Conservation (phyloP, 768 basidiomycete species). For the Obba rivulosa region DNA sequence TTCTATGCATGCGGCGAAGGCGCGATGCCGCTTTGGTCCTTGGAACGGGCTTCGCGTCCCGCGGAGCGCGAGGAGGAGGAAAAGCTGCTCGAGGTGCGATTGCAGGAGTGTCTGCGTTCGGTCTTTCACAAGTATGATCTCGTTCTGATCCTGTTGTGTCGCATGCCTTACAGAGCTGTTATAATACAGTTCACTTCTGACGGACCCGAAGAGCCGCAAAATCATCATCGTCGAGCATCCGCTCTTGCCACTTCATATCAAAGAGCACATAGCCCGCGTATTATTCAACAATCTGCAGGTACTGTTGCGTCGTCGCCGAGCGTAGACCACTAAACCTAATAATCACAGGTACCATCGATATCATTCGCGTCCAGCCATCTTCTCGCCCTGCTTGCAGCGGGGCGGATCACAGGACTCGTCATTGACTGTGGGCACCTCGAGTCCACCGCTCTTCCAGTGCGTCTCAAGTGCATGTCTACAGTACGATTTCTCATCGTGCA, state of each 20-base stretch:
- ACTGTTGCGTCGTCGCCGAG: slow-evolving; percentile 9
- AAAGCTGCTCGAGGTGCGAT: slow-evolving; percentile 58
- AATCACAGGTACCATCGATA: slow-evolving; percentile 77
- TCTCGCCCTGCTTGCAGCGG: slow-evolving; percentile 78
- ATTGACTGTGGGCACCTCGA: slow-evolving; percentile 92
- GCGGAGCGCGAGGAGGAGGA: slow-evolving; percentile 69
- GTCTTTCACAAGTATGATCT: slow-evolving; percentile 79
- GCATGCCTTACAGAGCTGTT: slow-evolving; percentile 12
- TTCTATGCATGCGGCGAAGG: slow-evolving; percentile 51
- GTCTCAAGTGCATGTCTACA: slow-evolving; percentile 22
- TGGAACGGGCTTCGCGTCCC: slow-evolving; percentile 48
- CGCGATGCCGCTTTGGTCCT: slow-evolving; percentile 52
- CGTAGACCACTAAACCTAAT: background rate
- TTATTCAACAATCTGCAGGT: slow-evolving; percentile 91
- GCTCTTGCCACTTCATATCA: slow-evolving; percentile 77
- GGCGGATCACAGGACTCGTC: slow-evolving; percentile 89
- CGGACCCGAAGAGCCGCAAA: slow-evolving; percentile 93
- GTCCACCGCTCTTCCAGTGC: slow-evolving; percentile 80
- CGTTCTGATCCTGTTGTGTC: background rate
- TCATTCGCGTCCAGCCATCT: slow-evolving; percentile 90
- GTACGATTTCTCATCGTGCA: background rate
- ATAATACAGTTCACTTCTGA: slow-evolving; percentile 70
- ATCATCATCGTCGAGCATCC: slow-evolving; percentile 92
- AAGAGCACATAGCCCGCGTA: slow-evolving; percentile 80
- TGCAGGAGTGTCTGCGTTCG: slow-evolving; percentile 65